These are phyloP conservation scores for Botrytis fabae DNA, from an alignment of 2,329 filamentous ascomycete genomes.

Conservation along the genomic window DNA sequence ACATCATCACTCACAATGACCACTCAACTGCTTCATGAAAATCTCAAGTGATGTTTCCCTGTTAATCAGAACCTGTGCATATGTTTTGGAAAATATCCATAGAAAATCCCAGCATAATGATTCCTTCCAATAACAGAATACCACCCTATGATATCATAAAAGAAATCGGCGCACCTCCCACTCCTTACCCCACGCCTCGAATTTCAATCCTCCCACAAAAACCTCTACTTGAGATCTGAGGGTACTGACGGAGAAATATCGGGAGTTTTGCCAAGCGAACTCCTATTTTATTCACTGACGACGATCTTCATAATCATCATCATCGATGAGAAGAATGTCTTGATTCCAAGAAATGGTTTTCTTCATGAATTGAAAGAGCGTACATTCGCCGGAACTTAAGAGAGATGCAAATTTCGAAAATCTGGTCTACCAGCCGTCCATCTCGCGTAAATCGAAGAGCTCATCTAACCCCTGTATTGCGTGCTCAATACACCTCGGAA, in stretches of 20 bases:
- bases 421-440: background rate
- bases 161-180: background rate
- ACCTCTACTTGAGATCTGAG: background rate
- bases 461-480: slow-evolving; percentile 23
- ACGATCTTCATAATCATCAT: background rate
- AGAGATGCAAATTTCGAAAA: slow-evolving; percentile 2
- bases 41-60: background rate
- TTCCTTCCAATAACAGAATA: background rate
- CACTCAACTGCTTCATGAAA: background rate
- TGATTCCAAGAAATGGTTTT: background rate
- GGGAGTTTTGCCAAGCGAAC: slow-evolving; percentile 11
- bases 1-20: background rate
- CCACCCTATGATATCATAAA: background rate
- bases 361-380: background rate
- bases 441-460: slow-evolving; percentile 22
- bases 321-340: background rate
- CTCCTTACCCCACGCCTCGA: background rate
- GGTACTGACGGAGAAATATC: background rate
- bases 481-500: slow-evolving; percentile 15
- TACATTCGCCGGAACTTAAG: background rate
- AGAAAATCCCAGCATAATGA: background rate
- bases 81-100: background rate
- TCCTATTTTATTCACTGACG: slow-evolving; percentile 1
- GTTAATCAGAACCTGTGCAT: background rate
- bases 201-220: background rate